phyloP scores from a whole-genome alignment of 495 filamentous ascomycete genomes.

The Penicillium flavigenum region DNA sequence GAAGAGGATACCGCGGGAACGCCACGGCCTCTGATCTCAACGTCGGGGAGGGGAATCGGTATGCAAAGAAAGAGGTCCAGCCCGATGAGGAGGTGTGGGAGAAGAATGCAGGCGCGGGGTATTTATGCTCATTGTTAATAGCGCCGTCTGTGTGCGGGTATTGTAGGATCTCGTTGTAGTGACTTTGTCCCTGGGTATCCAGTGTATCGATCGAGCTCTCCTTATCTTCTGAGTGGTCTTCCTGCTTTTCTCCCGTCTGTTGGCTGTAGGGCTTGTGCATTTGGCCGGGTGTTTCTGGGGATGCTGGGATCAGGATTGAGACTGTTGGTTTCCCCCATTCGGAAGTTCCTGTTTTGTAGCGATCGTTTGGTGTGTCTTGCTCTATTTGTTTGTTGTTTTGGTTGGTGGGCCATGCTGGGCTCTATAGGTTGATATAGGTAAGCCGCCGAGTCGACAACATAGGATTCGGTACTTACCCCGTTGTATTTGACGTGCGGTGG shows the following conservation, averaged over 20 bases:
- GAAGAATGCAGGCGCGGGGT: neutral
- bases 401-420: constrained; percentile 1
- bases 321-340: constrained; percentile 10
- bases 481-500: constrained; percentile 6
- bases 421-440: constrained; percentile 1
- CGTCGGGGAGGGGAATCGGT: constrained; percentile 18
- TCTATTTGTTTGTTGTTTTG: constrained; percentile 2
- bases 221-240: neutral
- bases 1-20: constrained; percentile 14
- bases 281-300: constrained; percentile 4
- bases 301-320: constrained; percentile 15
- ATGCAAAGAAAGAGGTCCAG: constrained; percentile 18
- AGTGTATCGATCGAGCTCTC: neutral
- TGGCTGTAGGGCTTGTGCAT: constrained; percentile 7
- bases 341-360: neutral
- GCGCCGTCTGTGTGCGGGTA: constrained; percentile 1
- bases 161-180: constrained; percentile 21
- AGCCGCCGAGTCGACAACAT: neutral
- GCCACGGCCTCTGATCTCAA: constrained; percentile 13
- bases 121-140: neutral
- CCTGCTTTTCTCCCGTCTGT: neutral
- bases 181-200: constrained; percentile 2
- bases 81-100: constrained; percentile 5
- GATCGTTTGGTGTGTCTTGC: neutral
- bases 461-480: constrained; percentile 7